phyloP scores from a whole-genome alignment of 2,329 filamentous ascomycete genomes.

The Helotiales sp. region DNA sequence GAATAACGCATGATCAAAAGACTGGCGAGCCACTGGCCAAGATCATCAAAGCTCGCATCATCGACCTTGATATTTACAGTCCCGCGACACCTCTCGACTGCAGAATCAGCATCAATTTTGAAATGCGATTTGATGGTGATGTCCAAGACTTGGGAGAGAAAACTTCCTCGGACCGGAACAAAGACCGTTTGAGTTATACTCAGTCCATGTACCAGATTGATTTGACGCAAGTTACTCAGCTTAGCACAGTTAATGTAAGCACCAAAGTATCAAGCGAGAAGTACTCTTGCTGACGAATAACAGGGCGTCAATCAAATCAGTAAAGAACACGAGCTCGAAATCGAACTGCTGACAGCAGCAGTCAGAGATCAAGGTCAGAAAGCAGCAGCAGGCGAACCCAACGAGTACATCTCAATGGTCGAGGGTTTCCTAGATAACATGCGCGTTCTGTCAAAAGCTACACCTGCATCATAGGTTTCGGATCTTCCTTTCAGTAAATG shows the following conservation, averaged over 20 bases:
- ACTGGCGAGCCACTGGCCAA: conserved; percentile 73
- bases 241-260: conserved; percentile 63
- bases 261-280: neutral
- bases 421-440: conserved; percentile 76
- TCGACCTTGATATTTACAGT: conserved; percentile 85
- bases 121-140: conserved; percentile 82
- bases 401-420: conserved; percentile 70
- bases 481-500: neutral
- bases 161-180: conserved; percentile 67
- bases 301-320: conserved; percentile 44
- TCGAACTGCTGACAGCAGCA: conserved; percentile 71
- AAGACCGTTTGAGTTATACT: conserved; percentile 89
- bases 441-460: conserved; percentile 36
- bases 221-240: conserved; percentile 90
- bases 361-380: conserved; percentile 69
- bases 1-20: conserved; percentile 78
- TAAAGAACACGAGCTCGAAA: conserved; percentile 81
- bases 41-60: conserved; percentile 90
- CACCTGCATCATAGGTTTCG: conserved; percentile 6
- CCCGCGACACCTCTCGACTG: conserved; percentile 83
- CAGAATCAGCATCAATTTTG: conserved; percentile 91
- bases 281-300: conserved; percentile 8
- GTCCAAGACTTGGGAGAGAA: conserved; percentile 54
- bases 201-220: conserved; percentile 91
- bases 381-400: conserved; percentile 56